Evolutionary conservation across 371 early-diverging fungal species (phyloP), one percentile per base, ranked within the genome.

Genomic region (Lichtheimia corymbifera): DNA sequence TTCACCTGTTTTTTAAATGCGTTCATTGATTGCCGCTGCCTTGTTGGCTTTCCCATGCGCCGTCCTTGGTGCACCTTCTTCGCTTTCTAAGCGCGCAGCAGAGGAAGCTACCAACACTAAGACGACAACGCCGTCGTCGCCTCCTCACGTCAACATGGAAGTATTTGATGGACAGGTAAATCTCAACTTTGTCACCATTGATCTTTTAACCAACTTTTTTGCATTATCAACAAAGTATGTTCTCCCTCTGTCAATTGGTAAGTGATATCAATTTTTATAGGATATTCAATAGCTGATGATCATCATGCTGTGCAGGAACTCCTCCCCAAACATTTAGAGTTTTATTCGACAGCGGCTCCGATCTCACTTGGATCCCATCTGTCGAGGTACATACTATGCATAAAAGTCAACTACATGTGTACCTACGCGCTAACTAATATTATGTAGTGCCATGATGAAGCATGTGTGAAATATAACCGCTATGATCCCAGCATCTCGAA

Each of bases 331-430:
- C 12, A 15, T 54, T 54, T 12, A 54, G 24, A n/a, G 54, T 54
- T 30, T 6, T 54, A 13, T 54, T 54, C 20, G 54, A 54, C 22
- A 54, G 20, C 41, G 54, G 54, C 18, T 54, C 54, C 5, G 54
- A 54, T 17, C 12, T 54, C 41, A 54, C 18, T 12, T 54, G 54
- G 54, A 13, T 54, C 13, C 54, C 54, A 9, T n/a, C 41, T 0
- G 9, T 25, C 2, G 13, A 17, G 28, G 54, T 52, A 52, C 7
- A 52, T 9, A 35, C 35, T 1, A 47, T 20, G 28, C 30, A 0
- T 9, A 28, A 9, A 28, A 52, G 6, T 6, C 15, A 15, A 17
- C 17, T 24, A 50, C 22, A 52, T 27, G 28, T 28, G 0, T 13
- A 14, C 20, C 51, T 7, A 51, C 25, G 11, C 25, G 7, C 51